Evolutionary conservation across 352 stramenopile species (phyloP).

Genomic region (Globisporangium yorkense): DNA sequence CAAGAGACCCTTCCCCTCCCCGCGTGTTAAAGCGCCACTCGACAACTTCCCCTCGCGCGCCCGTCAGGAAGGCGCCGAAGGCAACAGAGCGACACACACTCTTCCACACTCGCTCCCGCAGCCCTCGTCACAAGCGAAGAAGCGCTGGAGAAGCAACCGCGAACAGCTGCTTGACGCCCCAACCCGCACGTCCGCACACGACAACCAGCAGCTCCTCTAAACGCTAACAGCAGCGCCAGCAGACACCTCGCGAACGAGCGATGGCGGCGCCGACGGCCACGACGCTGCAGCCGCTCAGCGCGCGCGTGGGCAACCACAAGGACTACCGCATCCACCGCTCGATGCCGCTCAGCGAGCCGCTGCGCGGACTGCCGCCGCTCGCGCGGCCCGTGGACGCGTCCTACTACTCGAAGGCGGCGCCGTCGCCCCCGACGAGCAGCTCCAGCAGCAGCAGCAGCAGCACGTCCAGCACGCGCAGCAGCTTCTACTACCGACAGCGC

Average conservation of each 20-base stretch:
- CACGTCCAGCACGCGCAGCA: not conserved
- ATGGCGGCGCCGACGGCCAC: conserved; percentile 1
- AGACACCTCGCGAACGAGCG: not conserved
- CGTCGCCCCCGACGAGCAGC: not conserved
- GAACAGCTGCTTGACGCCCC: not conserved
- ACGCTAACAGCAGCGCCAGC: not conserved
- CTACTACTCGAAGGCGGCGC: conserved; percentile 10
- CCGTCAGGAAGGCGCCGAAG: conserved; percentile 10
- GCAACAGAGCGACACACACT: not conserved
- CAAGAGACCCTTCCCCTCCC: not conserved
- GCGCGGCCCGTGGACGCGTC: conserved; percentile 13
- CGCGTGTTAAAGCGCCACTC: not conserved
- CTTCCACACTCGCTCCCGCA: not conserved
- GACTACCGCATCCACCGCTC: conserved; percentile 17
- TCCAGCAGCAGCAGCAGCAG: not conserved
- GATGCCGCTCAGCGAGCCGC: conserved; percentile 13
- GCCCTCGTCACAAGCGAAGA: not conserved
- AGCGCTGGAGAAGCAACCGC: not conserved
- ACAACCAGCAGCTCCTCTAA: not conserved
- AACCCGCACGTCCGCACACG: too few species aligned
- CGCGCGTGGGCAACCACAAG: conserved; percentile 13
- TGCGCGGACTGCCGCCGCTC: conserved; percentile 12
- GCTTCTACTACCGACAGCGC: conserved; percentile 16
- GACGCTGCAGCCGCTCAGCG: conserved; percentile 8
- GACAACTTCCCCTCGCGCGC: conserved; percentile 3